Percentiles rank a stretch among this genome's conserved stretches.
Evolutionary conservation across 495 filamentous ascomycete genomes (phyloP).

Genomic region (Amorphotheca resinae): DNA sequence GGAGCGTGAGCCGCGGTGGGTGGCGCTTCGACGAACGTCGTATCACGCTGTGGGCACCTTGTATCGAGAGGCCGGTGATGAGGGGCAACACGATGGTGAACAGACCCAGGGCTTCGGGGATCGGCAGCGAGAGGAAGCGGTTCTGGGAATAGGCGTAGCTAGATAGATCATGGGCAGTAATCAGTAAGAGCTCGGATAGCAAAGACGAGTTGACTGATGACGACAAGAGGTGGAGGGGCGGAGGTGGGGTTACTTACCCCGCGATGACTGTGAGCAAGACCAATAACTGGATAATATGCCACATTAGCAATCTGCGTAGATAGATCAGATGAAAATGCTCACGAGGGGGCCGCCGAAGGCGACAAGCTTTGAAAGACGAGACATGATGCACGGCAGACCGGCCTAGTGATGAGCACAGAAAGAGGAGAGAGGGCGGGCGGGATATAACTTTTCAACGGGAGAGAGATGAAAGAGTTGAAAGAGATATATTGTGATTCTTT

Average conservation of each 20-base stretch:
- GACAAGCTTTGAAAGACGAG: background rate
- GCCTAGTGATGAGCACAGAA: too few relatives aligned
- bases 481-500: too few relatives aligned
- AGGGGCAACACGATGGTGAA: constrained; percentile 40
- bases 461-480: too few relatives aligned
- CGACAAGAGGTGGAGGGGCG: background rate
- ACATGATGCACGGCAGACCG: too few relatives aligned
- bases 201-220: too few relatives aligned
- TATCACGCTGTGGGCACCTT: constrained; percentile 16
- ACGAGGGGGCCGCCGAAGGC: constrained; percentile 9
- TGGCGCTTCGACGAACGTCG: constrained; percentile 15
- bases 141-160: constrained; percentile 39
- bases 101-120: constrained; percentile 33
- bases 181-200: background rate
- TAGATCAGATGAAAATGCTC: constrained; percentile 2
- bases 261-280: constrained; percentile 13
- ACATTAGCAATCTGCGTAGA: constrained; percentile 5
- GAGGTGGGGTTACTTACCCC: constrained; percentile 7
- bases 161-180: background rate
- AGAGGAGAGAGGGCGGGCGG: too few relatives aligned
- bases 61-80: constrained; percentile 31
- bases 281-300: constrained; percentile 6
- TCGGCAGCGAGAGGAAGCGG: constrained; percentile 36
- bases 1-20: constrained; percentile 24
- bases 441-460: too few relatives aligned